phyloP scores from a whole-genome alignment of 352 stramenopile species.

The Pythium plurisporium region DNA sequence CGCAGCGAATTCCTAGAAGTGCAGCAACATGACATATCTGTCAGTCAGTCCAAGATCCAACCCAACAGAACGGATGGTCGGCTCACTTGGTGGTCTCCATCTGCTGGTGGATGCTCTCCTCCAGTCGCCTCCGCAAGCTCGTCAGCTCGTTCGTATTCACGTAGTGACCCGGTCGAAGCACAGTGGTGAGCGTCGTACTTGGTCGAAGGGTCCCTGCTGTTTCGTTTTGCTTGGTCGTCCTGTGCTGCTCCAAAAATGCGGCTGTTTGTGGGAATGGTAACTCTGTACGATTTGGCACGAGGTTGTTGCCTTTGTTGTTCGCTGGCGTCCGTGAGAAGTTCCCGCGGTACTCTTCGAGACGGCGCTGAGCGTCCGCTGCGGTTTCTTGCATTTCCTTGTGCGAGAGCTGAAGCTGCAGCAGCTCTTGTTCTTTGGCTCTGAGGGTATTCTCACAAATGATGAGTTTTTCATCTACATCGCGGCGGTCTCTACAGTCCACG shows the following conservation, averaged over 20 bases:
- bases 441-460: constrained; percentile 31
- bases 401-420: constrained; percentile 26
- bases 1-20: constrained; percentile 27
- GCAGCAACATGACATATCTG: background rate
- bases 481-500: constrained; percentile 45
- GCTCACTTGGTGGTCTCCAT: constrained; percentile 51
- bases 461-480: constrained; percentile 42
- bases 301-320: background rate
- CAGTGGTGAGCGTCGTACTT: background rate
- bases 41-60: background rate
- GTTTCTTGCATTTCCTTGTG: constrained; percentile 40
- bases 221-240: too few species aligned
- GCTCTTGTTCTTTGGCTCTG: constrained; percentile 31
- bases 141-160: constrained; percentile 36
- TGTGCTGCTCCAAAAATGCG: constrained; percentile 14
- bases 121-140: constrained; percentile 33
- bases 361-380: constrained; percentile 35
- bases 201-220: too few species aligned
- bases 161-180: background rate
- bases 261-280: constrained; percentile 3
- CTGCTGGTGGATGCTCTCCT: constrained; percentile 39
- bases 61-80: too few species aligned
- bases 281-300: background rate
- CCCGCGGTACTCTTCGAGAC: constrained; percentile 25
- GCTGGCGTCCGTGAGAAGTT: background rate